phyloP scores from a whole-genome alignment of 2,329 filamentous ascomycete genomes.

The Truncatella angustata region DNA sequence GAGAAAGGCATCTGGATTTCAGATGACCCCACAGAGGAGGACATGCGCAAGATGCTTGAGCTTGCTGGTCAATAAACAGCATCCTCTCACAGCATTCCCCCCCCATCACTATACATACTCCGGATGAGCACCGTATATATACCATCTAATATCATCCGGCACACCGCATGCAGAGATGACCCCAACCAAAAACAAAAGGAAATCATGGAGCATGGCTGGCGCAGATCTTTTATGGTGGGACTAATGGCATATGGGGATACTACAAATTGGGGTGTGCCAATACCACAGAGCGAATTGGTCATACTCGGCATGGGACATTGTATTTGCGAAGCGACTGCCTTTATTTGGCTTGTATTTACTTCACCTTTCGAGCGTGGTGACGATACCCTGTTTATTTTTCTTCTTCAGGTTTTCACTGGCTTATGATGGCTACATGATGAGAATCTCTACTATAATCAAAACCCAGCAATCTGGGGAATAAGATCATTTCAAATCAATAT shows the following conservation, averaged over 20 bases:
- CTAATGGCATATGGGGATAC: conserved; percentile 14
- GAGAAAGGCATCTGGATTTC: conserved; percentile 85
- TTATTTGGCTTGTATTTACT: conserved; percentile 10
- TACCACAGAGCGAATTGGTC: neutral
- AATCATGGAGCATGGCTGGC: conserved; percentile 21
- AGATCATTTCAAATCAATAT: too few species aligned
- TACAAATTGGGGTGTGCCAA: neutral
- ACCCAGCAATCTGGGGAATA: neutral
- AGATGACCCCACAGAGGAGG: conserved; percentile 64
- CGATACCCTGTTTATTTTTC: conserved; percentile 1
- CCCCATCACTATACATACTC: conserved; percentile 1
- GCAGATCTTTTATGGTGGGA: conserved; percentile 19
- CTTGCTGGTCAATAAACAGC: conserved; percentile 33
- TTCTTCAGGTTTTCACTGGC: neutral
- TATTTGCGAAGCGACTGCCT: neutral
- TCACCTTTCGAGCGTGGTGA: conserved; percentile 5
- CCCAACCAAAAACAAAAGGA: conserved; percentile 17
- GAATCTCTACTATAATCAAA: neutral
- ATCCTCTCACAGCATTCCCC: neutral
- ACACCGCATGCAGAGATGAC: neutral
- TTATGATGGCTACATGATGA: neutral
- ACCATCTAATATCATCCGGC: conserved; percentile 14
- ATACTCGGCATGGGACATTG: too few species aligned
- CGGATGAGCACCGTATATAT: conserved; percentile 12
- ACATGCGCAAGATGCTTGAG: conserved; percentile 60